These are phyloP conservation scores for Fusarium sororula DNA, from an alignment of 2,329 filamentous ascomycete species.

Conservation along the genomic window DNA sequence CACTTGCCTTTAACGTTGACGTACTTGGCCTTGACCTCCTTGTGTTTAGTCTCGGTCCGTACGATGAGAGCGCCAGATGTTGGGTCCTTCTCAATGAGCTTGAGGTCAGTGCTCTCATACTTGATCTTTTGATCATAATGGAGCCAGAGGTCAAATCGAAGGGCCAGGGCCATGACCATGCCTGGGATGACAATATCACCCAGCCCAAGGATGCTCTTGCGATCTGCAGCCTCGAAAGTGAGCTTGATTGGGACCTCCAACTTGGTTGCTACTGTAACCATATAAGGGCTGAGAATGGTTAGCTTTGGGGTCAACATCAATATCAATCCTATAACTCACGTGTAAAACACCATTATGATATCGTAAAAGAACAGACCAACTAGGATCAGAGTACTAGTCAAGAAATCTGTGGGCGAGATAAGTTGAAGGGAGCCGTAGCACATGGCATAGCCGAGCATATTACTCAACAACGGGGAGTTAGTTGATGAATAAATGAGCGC, in stretches of 20 bases:
- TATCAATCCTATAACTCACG: constrained; percentile 56
- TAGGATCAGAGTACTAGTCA: constrained; percentile 81
- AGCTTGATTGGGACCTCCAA: constrained; percentile 95
- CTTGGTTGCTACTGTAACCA: constrained; percentile 87
- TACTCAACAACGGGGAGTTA: constrained; percentile 70
- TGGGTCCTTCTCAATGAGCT: constrained; percentile 46
- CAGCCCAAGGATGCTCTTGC: constrained; percentile 83
- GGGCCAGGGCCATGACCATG: constrained; percentile 85
- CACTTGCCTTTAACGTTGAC: constrained; percentile 74
- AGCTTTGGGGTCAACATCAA: constrained; percentile 13
- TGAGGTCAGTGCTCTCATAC: constrained; percentile 49
- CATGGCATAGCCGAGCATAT: constrained; percentile 86
- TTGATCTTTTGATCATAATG: constrained; percentile 78
- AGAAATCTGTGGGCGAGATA: constrained; percentile 88
- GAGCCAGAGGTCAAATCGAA: constrained; percentile 91
- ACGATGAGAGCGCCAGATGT: constrained; percentile 48
- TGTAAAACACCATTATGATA: constrained; percentile 91
- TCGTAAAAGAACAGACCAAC: constrained; percentile 91
- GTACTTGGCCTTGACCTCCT: constrained; percentile 62
- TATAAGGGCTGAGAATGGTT: constrained; percentile 68
- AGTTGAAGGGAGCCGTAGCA: constrained; percentile 84
- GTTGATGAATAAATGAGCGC: constrained; percentile 75
- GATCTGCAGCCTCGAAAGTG: constrained; percentile 74
- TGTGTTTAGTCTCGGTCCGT: constrained; percentile 52
- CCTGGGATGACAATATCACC: constrained; percentile 96